Conservation (phyloP, 768 basidiomycete genomes). For the Phylloporus sp. region DNA sequence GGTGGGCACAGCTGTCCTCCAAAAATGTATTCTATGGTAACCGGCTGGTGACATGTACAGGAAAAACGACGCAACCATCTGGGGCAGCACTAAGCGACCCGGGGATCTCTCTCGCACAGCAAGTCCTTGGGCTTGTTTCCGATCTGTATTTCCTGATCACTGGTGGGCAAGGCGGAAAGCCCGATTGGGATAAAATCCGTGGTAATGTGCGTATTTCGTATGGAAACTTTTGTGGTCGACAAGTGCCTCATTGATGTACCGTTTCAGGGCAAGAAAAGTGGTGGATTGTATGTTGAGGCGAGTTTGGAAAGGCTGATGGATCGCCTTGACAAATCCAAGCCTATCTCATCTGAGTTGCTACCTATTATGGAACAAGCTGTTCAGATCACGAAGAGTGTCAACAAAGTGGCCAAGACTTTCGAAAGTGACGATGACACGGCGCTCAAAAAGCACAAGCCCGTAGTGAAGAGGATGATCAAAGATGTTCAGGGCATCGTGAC, state of each 20-base stretch:
- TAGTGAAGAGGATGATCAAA: conserved; percentile 13
- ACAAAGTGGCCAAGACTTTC: conserved; percentile 5
- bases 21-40: not conserved
- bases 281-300: conserved; percentile 14
- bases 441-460: conserved; percentile 3
- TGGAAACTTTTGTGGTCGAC: not conserved
- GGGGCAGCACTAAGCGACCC: conserved; percentile 13
- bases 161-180: conserved; percentile 10
- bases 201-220: conserved; percentile 4
- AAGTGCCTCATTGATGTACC: not conserved
- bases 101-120: conserved; percentile 4
- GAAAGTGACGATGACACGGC: conserved; percentile 1
- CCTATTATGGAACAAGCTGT: conserved; percentile 7
- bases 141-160: conserved; percentile 8
- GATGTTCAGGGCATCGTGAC: conserved; percentile 13
- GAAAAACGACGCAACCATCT: conserved; percentile 7
- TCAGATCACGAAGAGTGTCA: not conserved
- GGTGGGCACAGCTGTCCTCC: not conserved
- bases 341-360: conserved; percentile 11
- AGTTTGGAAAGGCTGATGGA: conserved; percentile 10
- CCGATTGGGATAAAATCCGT: conserved; percentile 16
- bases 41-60: not conserved
- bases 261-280: conserved; percentile 8
- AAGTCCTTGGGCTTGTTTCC: conserved; percentile 7
- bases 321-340: conserved; percentile 13